A percentile compares a stretch with the other conserved stretches of the same genome.
phyloP scores from a whole-genome alignment of 257 asterid species.

The Scutellaria baicalensis region DNA sequence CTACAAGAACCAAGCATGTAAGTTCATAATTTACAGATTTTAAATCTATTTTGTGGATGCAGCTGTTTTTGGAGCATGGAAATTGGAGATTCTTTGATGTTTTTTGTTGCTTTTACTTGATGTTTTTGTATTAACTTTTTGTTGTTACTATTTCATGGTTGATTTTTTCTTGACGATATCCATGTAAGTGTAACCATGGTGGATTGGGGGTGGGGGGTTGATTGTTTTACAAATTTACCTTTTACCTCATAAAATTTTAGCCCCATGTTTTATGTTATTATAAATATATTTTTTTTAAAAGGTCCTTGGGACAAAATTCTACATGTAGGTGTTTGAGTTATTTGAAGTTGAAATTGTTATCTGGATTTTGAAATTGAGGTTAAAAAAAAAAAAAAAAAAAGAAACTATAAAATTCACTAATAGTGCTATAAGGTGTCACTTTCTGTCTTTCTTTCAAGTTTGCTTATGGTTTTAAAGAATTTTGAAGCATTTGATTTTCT shows the following conservation, averaged over 20 bases:
- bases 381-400: neutral
- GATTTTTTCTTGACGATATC: neutral
- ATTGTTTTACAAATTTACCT: too few relatives aligned
- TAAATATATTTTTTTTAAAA: neutral
- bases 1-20: constrained; percentile 26
- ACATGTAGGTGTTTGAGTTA: neutral
- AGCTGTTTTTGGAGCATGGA: neutral
- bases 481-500: neutral
- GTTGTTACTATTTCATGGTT: neutral
- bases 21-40: neutral
- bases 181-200: neutral
- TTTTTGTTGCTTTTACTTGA: neutral
- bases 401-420: neutral
- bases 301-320: neutral
- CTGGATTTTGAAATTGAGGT: neutral
- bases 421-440: neutral
- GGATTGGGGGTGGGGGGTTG: too few relatives aligned
- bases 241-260: too few relatives aligned
- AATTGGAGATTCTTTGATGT: neutral
- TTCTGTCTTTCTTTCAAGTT: neutral
- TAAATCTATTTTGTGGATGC: neutral
- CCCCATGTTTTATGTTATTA: too few relatives aligned
- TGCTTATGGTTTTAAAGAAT: neutral
- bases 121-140: neutral
- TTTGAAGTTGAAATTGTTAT: neutral